phyloP scores from a whole-genome alignment of 2,329 filamentous ascomycete species.

The Magnaporthales sp. region DNA sequence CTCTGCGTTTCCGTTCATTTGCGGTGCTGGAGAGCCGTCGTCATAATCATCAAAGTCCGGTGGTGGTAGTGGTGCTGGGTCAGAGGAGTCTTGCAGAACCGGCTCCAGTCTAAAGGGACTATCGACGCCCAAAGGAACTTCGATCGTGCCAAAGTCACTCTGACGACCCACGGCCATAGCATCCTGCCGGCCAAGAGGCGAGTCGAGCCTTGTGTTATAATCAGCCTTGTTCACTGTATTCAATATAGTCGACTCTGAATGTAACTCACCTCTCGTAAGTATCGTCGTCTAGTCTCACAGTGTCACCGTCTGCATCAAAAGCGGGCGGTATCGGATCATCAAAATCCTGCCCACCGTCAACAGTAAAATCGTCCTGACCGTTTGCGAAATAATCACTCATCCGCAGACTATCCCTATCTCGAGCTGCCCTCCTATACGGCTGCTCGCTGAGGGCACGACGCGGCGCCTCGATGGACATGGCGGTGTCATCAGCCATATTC shows the following conservation, averaged over 20 bases:
- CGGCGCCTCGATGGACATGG: conserved; percentile 51
- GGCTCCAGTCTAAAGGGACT: conserved; percentile 41
- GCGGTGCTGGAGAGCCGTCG: conserved; percentile 8
- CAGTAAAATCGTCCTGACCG: conserved; percentile 20
- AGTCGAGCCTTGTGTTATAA: conserved; percentile 20
- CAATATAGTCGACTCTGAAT: background rate
- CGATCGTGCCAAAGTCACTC: conserved; percentile 40
- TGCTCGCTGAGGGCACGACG: conserved; percentile 41
- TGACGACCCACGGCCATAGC: conserved; percentile 28
- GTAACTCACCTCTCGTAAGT: conserved; percentile 32
- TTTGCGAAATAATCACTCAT: conserved; percentile 42
- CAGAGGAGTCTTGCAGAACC: conserved; percentile 11
- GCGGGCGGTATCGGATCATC: conserved; percentile 13
- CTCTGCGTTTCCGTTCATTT: conserved; percentile 15
- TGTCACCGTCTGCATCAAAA: conserved; percentile 25
- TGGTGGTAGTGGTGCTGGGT: conserved; percentile 14
- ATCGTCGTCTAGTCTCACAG: conserved; percentile 24
- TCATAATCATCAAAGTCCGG: conserved; percentile 15
- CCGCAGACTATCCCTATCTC: conserved; percentile 41
- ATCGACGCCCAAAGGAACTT: conserved; percentile 38
- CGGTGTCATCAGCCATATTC: conserved; percentile 45
- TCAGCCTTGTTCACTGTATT: background rate
- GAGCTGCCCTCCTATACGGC: conserved; percentile 38
- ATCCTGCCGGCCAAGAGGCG: conserved; percentile 29
- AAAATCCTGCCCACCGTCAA: conserved; percentile 28